phyloP scores from a whole-genome alignment of 805 yeast genomes.

The Wickerhamomyces ciferrii region DNA sequence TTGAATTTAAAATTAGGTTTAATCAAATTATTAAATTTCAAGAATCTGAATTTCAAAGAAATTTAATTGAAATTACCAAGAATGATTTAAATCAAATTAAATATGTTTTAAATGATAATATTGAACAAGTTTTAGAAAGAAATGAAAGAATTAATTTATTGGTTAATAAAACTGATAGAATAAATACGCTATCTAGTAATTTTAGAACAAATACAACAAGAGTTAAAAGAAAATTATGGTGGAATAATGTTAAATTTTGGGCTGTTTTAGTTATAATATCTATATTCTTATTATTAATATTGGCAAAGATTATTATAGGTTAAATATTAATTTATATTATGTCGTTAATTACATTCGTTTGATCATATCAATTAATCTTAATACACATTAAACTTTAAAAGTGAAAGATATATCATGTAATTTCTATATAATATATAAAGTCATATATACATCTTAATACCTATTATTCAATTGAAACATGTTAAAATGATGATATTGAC shows the following conservation, averaged over 20 bases:
- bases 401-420: too few species aligned
- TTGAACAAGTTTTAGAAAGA: constrained; percentile 50
- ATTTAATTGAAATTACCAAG: constrained; percentile 30
- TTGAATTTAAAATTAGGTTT: constrained; percentile 52
- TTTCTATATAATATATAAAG: too few species aligned
- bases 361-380: too few species aligned
- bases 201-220: constrained; percentile 48
- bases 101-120: constrained; percentile 53
- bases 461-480: neutral
- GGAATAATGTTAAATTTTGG: constrained; percentile 43
- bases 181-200: constrained; percentile 46
- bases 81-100: constrained; percentile 53
- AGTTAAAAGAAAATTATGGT: constrained; percentile 51
- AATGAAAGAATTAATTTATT: constrained; percentile 53
- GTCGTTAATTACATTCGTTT: too few species aligned
- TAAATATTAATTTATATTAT: too few species aligned
- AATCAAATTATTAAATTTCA: constrained; percentile 51
- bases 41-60: constrained; percentile 35
- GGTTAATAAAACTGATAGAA: constrained; percentile 57
- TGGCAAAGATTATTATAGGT: neutral
- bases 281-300: constrained; percentile 4
- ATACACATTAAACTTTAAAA: too few species aligned
- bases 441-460: too few species aligned
- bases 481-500: too few species aligned
- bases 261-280: constrained; percentile 19